Conservation (phyloP, 1,284 basidiomycete species). For the Cronartium quercuum region DNA sequence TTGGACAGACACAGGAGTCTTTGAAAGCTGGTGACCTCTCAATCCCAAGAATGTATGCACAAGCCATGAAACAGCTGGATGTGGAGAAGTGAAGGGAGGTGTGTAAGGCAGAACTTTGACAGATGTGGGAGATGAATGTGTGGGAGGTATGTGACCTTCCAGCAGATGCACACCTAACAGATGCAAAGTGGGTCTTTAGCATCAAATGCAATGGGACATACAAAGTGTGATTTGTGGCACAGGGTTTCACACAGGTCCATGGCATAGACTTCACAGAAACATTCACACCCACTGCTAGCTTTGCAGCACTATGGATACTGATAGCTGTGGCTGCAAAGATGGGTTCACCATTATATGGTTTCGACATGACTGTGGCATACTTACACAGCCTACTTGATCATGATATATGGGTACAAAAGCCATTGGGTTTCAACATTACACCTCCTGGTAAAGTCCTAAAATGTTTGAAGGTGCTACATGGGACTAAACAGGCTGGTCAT, state of each 20-base stretch:
- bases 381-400: constrained; percentile 1
- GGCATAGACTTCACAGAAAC: background rate
- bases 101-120: background rate
- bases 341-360: background rate
- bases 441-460: background rate
- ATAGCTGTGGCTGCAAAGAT: background rate
- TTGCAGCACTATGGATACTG: background rate
- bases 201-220: background rate
- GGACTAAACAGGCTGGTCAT: constrained; percentile 7
- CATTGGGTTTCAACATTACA: background rate
- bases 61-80: background rate
- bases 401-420: background rate
- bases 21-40: too few relatives aligned
- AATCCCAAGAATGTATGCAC: background rate
- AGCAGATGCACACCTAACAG: background rate
- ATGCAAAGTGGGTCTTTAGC: constrained; percentile 8
- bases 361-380: constrained; percentile 8
- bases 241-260: background rate
- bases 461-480: constrained; percentile 1
- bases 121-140: background rate
- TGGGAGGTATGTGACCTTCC: background rate
- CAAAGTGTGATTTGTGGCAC: background rate
- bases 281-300: background rate
- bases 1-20: background rate
- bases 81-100: background rate